These are phyloP conservation scores for Tylopilus sp. DNA, from an alignment of 768 basidiomycete genomes.

Conservation along the genomic window DNA sequence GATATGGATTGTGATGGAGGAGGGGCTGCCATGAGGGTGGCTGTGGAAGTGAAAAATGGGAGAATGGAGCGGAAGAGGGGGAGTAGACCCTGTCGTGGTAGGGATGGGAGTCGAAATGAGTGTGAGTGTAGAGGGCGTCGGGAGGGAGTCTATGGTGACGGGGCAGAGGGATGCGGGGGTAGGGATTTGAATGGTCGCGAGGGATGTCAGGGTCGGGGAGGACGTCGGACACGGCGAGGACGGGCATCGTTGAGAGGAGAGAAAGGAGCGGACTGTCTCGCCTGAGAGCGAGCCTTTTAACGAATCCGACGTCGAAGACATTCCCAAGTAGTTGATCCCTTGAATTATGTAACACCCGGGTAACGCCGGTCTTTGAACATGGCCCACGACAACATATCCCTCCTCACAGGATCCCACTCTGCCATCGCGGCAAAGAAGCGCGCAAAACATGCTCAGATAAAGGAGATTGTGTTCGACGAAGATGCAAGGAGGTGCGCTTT, in stretches of 20 bases:
- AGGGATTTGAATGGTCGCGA: constrained; percentile 14
- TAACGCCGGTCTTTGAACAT: constrained; percentile 21
- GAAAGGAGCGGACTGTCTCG: constrained; percentile 26
- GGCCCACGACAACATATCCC: constrained; percentile 43
- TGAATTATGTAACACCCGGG: constrained; percentile 25
- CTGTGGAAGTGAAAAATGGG: constrained; percentile 23
- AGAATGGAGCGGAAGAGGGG: constrained; percentile 24
- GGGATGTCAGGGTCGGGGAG: constrained; percentile 4
- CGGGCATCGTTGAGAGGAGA: constrained; percentile 27
- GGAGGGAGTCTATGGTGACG: constrained; percentile 18
- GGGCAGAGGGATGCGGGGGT: constrained; percentile 19
- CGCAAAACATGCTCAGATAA: constrained; percentile 63
- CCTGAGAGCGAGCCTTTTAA: constrained; percentile 36
- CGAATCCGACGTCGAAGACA: constrained; percentile 23
- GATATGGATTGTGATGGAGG: constrained; percentile 42
- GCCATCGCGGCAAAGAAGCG: constrained; percentile 66
- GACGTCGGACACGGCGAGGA: constrained; percentile 19
- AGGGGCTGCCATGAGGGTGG: constrained; percentile 28
- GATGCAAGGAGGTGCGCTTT: constrained; percentile 63
- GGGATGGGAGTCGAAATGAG: constrained; percentile 23
- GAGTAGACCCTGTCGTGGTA: constrained; percentile 17
- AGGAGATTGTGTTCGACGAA: constrained; percentile 85
- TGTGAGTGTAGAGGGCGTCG: constrained; percentile 17
- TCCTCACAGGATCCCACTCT: constrained; percentile 61
- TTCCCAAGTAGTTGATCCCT: constrained; percentile 27